phyloP scores from a whole-genome alignment of 371 early-diverging fungal genomes.

The Blastocladiella emersonii region DNA sequence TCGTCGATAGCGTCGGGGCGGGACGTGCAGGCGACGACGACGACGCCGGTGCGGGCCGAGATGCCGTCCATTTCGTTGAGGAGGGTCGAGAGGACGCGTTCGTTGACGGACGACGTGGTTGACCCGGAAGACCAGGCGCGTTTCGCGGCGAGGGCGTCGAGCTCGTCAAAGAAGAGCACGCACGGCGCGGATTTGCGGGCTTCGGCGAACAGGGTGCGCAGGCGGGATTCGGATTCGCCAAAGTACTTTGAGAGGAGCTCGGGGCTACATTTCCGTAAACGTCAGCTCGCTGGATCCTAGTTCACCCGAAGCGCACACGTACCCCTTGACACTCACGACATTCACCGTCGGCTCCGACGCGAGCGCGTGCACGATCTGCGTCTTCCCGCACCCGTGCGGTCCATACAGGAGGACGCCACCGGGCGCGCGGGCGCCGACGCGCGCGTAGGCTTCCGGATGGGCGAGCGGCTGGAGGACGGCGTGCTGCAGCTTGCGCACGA shows the following conservation, averaged over 20 bases:
- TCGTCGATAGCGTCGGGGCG: slow-evolving; percentile 66
- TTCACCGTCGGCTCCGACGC: slow-evolving; percentile 55
- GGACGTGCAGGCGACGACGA: slow-evolving; percentile 70
- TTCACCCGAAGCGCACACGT: too few species aligned
- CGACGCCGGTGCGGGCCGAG: slow-evolving; percentile 49
- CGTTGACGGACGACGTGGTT: slow-evolving; percentile 54
- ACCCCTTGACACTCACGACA: slow-evolving; percentile 62
- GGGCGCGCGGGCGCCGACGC: slow-evolving; percentile 57
- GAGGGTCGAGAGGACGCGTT: slow-evolving; percentile 55
- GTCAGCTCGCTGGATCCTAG: not conserved
- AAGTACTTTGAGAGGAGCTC: slow-evolving; percentile 73
- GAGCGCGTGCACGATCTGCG: slow-evolving; percentile 57
- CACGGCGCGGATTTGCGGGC: slow-evolving; percentile 74
- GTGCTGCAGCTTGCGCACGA: slow-evolving; percentile 9
- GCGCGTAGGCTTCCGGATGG: slow-evolving; percentile 40
- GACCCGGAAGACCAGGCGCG: slow-evolving; percentile 31
- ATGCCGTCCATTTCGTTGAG: slow-evolving; percentile 73
- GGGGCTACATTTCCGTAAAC: too few species aligned
- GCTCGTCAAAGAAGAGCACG: slow-evolving; percentile 80
- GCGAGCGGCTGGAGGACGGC: slow-evolving; percentile 53
- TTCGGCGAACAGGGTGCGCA: slow-evolving; percentile 66
- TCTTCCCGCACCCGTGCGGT: slow-evolving; percentile 81
- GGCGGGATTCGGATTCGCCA: slow-evolving; percentile 76
- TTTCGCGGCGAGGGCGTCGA: slow-evolving; percentile 68
- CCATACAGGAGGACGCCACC: slow-evolving; percentile 73